Conservation (phyloP, 371 early-diverging fungal genomes). For the Fennellomyces sp. region DNA sequence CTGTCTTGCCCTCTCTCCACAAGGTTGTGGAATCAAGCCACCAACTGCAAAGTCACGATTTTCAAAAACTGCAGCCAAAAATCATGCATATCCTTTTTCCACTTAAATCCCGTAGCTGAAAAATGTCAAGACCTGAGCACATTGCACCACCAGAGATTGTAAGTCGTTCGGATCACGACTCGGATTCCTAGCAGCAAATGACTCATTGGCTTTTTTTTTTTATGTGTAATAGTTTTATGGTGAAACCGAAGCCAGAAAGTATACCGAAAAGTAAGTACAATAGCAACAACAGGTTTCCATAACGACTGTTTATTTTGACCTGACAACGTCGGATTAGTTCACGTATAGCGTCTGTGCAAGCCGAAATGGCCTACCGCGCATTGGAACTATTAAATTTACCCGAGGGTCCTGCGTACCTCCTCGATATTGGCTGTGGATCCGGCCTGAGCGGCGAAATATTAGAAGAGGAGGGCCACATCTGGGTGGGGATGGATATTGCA, state of each 20-base stretch:
- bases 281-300: no score
- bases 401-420: conserved; percentile 67
- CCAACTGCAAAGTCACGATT: conserved; percentile 4
- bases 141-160: conserved; percentile 96
- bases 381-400: conserved; percentile 89
- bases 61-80: neutral
- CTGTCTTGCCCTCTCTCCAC: no score
- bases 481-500: conserved; percentile 98
- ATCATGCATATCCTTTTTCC: neutral
- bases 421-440: conserved; percentile 57
- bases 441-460: conserved; percentile 92
- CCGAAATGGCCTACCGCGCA: conserved; percentile 91
- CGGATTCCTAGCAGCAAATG: no score
- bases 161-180: no score
- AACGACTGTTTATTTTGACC: neutral
- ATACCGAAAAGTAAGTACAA: conserved; percentile 89
- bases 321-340: conserved; percentile 56
- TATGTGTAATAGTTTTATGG: conserved; percentile 72
- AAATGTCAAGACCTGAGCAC: conserved; percentile 94
- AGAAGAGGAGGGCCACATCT: conserved; percentile 90
- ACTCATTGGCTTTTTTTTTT: neutral
- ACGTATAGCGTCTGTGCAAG: conserved; percentile 91
- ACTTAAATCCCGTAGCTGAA: neutral
- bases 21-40: no score
- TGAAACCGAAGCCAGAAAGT: conserved; percentile 92